phyloP scores from a whole-genome alignment of 768 basidiomycete species.

The Russula sp. region DNA sequence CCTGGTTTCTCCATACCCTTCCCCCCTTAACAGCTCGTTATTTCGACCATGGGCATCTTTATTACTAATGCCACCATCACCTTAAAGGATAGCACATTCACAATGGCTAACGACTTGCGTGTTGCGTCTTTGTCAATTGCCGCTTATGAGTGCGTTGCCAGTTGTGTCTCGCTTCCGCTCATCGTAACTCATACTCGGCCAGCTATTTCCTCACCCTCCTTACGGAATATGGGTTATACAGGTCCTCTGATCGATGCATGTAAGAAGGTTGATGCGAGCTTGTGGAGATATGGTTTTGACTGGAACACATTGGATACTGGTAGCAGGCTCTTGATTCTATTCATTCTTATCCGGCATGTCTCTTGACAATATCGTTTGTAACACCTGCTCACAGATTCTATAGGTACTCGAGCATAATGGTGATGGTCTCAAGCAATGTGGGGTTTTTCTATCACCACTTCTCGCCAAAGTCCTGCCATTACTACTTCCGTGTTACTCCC shows the following conservation, averaged over 20 bases:
- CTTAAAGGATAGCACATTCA: background rate
- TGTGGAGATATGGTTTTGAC: background rate
- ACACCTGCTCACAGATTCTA: background rate
- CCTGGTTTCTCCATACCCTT: background rate
- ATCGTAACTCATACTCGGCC: background rate
- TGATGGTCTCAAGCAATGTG: slow-evolving; percentile 47
- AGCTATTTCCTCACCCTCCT: slow-evolving; percentile 21
- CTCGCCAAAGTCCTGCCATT: slow-evolving; percentile 38
- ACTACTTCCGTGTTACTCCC: slow-evolving; percentile 49
- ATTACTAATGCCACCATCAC: background rate
- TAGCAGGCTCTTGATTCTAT: background rate
- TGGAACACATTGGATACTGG: background rate
- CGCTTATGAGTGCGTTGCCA: slow-evolving; percentile 16
- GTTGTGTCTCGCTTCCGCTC: background rate
- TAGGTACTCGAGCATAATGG: slow-evolving; percentile 42
- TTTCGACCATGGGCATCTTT: background rate
- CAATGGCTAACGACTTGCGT: slow-evolving; percentile 8
- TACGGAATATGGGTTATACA: slow-evolving; percentile 16
- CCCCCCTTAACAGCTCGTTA: background rate
- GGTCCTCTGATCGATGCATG: background rate
- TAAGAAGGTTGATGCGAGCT: background rate
- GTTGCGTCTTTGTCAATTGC: slow-evolving; percentile 12
- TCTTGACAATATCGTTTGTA: background rate
- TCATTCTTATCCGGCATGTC: slow-evolving; percentile 15
- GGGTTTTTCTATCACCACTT: slow-evolving; percentile 53